Evolutionary conservation across 306 rosid species (phyloP), one percentile per base, ranked within the genome.

Genomic region (Cercis canadensis): DNA sequence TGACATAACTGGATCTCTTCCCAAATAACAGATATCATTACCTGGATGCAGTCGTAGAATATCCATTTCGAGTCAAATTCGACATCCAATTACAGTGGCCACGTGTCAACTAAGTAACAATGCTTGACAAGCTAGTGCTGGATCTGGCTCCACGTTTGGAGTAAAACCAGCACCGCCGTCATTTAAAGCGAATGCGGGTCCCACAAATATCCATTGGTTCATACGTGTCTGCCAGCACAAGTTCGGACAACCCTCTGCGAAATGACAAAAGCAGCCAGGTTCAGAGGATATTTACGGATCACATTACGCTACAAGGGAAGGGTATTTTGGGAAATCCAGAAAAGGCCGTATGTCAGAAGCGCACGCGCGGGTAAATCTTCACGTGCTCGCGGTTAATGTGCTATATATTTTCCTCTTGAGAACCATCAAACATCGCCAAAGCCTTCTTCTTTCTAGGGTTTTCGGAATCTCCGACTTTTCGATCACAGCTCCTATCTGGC

Each of bases 371-470:
- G 16, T 5, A 57, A 24, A 24, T 24, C 1, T 33, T 72, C 77
- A 65, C 72, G 86, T 76, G 88, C 75, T 66, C 77, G 82, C 84
- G 80, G 81, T 84, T 76, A 50, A 47, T 32, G 4, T 24, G 6
- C 49, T 53, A 12, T 65, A 32, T 29, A 12, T 12, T 44, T 68
- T 51, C 55, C 31, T 54, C 50, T 21, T 21, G 8, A 44, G 11
- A 56, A 44, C 11, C 36, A 53, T 62, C 64, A 15, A 52, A 67
- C 29, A 53, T 77, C 19, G 56, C 59, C 72, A 33, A 66, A 39
- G 14, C 31, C 3, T 0, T 15, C 39, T 29, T 18, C 17, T 12
- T 24, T 10, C 59, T 75, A 81, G 90, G 90, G 85, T 73, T 88
- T 78, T 47, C 62, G 46, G 80, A 74, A 65, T 81, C 82, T 71